Evolutionary conservation across 345 rosid genomes (phyloP).

Genomic region (Carallia pectinifolia): DNA sequence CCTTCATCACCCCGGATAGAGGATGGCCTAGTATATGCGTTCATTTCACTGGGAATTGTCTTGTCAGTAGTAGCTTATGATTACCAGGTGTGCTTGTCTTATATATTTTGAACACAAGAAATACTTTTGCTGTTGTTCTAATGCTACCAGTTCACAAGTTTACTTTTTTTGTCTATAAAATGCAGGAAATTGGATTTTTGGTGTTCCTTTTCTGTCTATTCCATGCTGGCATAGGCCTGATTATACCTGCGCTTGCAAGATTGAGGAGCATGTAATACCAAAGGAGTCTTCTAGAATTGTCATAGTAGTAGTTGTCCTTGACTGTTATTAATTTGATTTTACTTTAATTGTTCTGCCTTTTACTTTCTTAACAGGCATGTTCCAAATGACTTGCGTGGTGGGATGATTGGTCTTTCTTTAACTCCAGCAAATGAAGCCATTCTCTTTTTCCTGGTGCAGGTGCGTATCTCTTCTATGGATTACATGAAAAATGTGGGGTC

Average conservation of each 20-base stretch:
- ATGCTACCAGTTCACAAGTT: conserved; percentile 8
- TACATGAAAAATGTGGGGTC: conserved; percentile 2
- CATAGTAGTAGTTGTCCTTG: background rate
- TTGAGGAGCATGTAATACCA: conserved; percentile 74
- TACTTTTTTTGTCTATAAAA: conserved; percentile 9
- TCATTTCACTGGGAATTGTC: conserved; percentile 53
- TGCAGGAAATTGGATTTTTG: conserved; percentile 82
- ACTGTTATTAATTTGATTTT: conserved; percentile 8
- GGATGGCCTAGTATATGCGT: conserved; percentile 70
- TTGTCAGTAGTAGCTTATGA: conserved; percentile 82
- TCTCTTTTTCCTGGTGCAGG: conserved; percentile 60
- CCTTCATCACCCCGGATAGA: conserved; percentile 64
- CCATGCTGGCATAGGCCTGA: conserved; percentile 68
- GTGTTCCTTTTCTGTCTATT: conserved; percentile 72
- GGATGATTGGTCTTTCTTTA: conserved; percentile 86
- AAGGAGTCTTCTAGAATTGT: conserved; percentile 3
- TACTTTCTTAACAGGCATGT: conserved; percentile 58
- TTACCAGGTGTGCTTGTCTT: conserved; percentile 65
- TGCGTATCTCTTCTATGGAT: conserved; percentile 23
- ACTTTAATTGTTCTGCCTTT: conserved; percentile 15
- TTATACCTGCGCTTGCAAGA: conserved; percentile 81
- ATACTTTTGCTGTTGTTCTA: conserved; percentile 6
- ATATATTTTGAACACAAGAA: background rate
- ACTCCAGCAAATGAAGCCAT: conserved; percentile 79
- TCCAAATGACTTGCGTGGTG: conserved; percentile 89